Base-by-base conservation (phyloP, 257 asterid species). In the Striga asiatica region DNA sequence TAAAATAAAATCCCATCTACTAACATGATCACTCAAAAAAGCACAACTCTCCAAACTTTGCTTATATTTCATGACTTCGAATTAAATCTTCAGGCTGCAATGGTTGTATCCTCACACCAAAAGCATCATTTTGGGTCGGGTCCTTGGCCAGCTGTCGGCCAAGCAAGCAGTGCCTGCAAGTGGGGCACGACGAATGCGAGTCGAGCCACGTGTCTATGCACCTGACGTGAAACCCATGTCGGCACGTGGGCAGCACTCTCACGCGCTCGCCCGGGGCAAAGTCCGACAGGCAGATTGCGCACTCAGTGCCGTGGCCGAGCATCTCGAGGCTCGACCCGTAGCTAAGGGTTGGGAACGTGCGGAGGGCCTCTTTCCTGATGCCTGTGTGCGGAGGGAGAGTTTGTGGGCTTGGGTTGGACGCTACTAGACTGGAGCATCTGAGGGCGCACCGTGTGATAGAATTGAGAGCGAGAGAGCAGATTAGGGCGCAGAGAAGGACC, bases 151-250 rank as follows among this genome's bases (percentile, higher is more conserved):
- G n/a, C n/a, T n/a, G n/a, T n/a, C n/a, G n/a, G n/a, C n/a, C n/a
- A n/a, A n/a, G n/a, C n/a, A 78, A 73, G 56, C 84, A 75, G 71
- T 78, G 73, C 16, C 84, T 61, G 52, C 84, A 78, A 25, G 84
- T 78, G 0, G 84, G 84, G 60, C 84, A 78, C 0, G 84, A 78
- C 0, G 84, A 78, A 76, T 78, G 84, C 0, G 81, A 68, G 12
- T 32, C 61, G 2, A 78, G 65, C 84, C 84, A 78, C 19, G 47
- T 71, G 2, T 78, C 84, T 27, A 78, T 75, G 63, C 84, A 78
- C 1, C 74, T 56, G 6, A 74, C 78, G 47, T 78, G 84, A 66
- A 78, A 78, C 6, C 81, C 81, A 6, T 78, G 84, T 53, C 69
- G 24, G 71, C 84, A 78, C 63, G 43, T 75, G 13, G 84, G 84